These are phyloP conservation scores for Elaeagnus macrophylla DNA, from an alignment of 306 rosid species.

Conservation along the genomic window DNA sequence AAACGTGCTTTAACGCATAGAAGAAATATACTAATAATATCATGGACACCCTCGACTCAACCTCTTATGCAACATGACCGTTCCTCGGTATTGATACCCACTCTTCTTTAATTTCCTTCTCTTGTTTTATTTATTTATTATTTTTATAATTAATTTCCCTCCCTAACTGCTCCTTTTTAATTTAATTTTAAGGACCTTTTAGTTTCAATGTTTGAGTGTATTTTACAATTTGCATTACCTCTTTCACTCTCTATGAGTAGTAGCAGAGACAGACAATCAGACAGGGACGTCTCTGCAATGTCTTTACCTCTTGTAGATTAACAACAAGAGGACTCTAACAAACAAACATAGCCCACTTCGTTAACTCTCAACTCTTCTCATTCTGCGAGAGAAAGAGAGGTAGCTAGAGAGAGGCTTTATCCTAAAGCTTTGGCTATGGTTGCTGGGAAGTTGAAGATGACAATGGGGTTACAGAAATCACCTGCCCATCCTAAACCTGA, in stretches of 20 bases:
- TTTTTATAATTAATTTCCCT: not conserved
- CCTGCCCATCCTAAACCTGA: slow-evolving; percentile 36
- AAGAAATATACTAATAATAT: no score
- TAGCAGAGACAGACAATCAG: slow-evolving; percentile 29
- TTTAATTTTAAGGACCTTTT: not conserved
- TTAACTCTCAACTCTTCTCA: not conserved
- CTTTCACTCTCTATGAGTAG: slow-evolving; percentile 4
- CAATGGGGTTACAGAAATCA: slow-evolving; percentile 81
- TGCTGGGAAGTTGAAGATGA: slow-evolving; percentile 70
- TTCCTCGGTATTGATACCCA: slow-evolving; percentile 62
- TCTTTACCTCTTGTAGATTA: slow-evolving; percentile 23
- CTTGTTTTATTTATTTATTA: not conserved
- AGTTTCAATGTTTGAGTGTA: no score
- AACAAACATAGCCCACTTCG: slow-evolving; percentile 1
- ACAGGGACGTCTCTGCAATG: slow-evolving; percentile 44
- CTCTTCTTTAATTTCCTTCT: not conserved
- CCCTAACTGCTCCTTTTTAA: not conserved
- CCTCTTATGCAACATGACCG: slow-evolving; percentile 44
- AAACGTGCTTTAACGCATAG: no score
- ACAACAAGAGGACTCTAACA: slow-evolving; percentile 21
- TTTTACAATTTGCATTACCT: slow-evolving; percentile 1
- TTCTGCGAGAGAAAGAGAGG: no score
- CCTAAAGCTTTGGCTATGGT: slow-evolving; percentile 37
- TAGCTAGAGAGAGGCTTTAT: no score
- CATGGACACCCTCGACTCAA: no score